A percentile compares a stretch with the other conserved stretches of the same genome.
phyloP scores from a whole-genome alignment of 1,284 basidiomycete genomes.

The Violaceomyces palustris region DNA sequence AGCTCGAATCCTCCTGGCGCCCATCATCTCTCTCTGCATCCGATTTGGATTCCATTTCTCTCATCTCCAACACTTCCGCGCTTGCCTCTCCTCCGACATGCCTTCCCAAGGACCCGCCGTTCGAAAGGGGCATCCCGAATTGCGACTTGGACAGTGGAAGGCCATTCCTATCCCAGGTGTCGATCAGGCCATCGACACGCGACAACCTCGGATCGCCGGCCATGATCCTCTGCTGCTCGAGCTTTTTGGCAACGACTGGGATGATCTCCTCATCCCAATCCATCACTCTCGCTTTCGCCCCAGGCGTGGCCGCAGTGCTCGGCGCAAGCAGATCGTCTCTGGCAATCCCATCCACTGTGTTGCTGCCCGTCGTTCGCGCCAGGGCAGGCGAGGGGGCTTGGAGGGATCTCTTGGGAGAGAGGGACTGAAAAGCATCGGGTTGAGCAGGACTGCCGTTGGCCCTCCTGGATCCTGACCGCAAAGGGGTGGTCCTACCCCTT shows the following conservation, averaged over 20 bases:
- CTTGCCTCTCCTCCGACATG: too few relatives aligned
- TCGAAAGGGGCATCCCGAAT: too few relatives aligned
- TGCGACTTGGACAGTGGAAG: slow-evolving; percentile 30
- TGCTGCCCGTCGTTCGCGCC: too few relatives aligned
- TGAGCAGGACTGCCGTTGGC: slow-evolving; percentile 5
- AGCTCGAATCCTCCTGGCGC: too few relatives aligned
- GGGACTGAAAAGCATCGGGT: slow-evolving; percentile 25
- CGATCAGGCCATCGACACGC: slow-evolving; percentile 36
- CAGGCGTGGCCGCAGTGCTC: neutral
- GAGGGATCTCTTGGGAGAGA: slow-evolving; percentile 3
- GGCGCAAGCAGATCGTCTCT: too few relatives aligned
- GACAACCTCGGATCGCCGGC: slow-evolving; percentile 12
- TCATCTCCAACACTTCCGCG: too few relatives aligned
- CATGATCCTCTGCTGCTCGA: slow-evolving; percentile 35
- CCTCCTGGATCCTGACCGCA: slow-evolving; percentile 6
- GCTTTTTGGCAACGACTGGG: slow-evolving; percentile 30
- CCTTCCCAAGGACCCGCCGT: too few relatives aligned
- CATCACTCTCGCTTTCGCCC: neutral
- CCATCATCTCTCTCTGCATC: too few relatives aligned
- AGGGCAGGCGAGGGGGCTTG: too few relatives aligned
- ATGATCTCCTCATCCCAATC: slow-evolving; percentile 42
- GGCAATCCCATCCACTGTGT: neutral
- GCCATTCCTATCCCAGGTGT: slow-evolving; percentile 41
- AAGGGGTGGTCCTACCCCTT: slow-evolving; percentile 1
- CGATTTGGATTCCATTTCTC: too few relatives aligned